Evolutionary conservation across 306 rosid genomes (phyloP), one percentile per base, ranked within the genome.

Genomic region (Sechiopsis laciniata): DNA sequence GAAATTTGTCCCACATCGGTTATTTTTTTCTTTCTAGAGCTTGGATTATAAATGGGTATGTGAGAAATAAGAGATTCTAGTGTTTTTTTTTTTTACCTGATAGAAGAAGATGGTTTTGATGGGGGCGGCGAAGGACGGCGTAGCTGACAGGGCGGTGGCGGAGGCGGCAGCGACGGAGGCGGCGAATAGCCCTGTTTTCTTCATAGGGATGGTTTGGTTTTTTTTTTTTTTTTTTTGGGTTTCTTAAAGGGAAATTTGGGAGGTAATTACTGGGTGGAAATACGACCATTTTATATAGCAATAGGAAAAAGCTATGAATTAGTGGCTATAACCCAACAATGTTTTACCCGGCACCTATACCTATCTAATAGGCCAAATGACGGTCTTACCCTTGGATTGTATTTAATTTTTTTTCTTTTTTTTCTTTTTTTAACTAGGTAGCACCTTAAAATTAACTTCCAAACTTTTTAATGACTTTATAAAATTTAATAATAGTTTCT

Each of bases 101-200:
- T 59, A 69, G 67, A 86, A 63, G 29, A 55, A 55, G 59, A 40
- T 71, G 22, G 67, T 2, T 17, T 70, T 72, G 55, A 26, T 1
- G 29, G 46, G 48, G 71, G 35, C 17, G 73, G 82, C 3, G 70
- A 80, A 55, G 16, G 74, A 35, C 35, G 66, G 50, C 48, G 80
- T 51, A 53, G 75, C 53, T 37, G 82, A 77, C 24, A 77, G 50
- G 3, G 79, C 74, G 11, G 80, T 75, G 29, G 83, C 80, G 16
- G 86, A 72, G n/a, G 84, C 86, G 37, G 83, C 84, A 55, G 82
- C 84, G 68, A 80, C 69, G 7, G 88, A 82, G 63, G 81, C 84
- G 2, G 84, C 79, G 11, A 85, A 73, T 6, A 85, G 15, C 9
- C 84, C 79, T 19, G 82, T 65, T 68, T 40, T 40, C 81, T 82